These are phyloP conservation scores for Aspergillus awamori DNA, from an alignment of 2,329 filamentous ascomycete species.

Conservation along the genomic window DNA sequence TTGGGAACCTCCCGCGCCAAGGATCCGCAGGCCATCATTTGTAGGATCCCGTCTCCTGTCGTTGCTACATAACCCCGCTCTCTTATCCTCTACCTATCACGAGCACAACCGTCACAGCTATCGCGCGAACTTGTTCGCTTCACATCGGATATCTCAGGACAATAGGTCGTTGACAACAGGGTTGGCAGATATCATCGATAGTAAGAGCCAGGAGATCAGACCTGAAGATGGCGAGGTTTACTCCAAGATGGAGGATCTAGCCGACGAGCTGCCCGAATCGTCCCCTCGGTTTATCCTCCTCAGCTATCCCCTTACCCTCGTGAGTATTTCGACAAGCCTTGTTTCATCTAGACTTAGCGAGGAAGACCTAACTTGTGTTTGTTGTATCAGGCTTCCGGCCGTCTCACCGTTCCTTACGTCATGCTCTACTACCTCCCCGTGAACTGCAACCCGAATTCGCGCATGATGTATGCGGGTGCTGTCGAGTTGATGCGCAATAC, in stretches of 20 bases:
- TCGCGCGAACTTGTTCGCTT: background rate
- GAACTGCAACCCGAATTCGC: slow-evolving; percentile 81
- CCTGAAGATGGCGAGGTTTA: slow-evolving; percentile 81
- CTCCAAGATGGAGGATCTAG: slow-evolving; percentile 76
- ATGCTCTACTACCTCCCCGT: slow-evolving; percentile 92
- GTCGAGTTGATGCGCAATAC: slow-evolving; percentile 96
- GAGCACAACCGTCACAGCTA: background rate
- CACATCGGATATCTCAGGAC: background rate
- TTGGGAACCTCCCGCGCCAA: slow-evolving; percentile 85
- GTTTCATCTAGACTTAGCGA: background rate
- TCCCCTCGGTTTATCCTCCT: slow-evolving; percentile 86
- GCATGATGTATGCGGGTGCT: slow-evolving; percentile 94
- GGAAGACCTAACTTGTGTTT: background rate
- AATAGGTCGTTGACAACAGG: slow-evolving; percentile 27
- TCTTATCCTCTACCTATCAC: background rate
- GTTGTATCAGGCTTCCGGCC: slow-evolving; percentile 68
- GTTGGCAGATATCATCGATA: slow-evolving; percentile 79
- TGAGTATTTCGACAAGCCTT: slow-evolving; percentile 46
- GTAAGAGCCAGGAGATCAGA: slow-evolving; percentile 84
- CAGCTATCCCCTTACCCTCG: slow-evolving; percentile 86
- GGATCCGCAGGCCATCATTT: slow-evolving; percentile 88
- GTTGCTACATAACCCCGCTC: background rate
- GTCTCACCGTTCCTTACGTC: slow-evolving; percentile 87
- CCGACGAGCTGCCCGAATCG: slow-evolving; percentile 89
- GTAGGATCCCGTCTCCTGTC: slow-evolving; percentile 59